Percentiles rank a stretch among this genome's conserved stretches.
Evolutionary conservation across 163 green algal genomes (phyloP).

Genomic region (Scenedesmus sp.): DNA sequence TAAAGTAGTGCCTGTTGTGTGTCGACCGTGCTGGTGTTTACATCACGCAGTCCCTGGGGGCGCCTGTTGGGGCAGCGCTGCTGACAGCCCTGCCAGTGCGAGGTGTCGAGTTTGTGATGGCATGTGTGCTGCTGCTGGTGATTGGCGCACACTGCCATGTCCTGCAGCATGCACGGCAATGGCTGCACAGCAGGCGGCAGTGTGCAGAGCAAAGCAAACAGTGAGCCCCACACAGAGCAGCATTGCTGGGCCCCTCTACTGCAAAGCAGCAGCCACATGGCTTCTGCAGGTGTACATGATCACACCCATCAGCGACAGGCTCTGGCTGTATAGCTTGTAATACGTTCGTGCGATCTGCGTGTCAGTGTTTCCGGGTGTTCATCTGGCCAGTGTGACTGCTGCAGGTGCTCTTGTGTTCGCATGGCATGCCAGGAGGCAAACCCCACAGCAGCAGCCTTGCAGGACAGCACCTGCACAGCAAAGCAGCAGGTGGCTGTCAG

Average conservation of each 20-base stretch:
- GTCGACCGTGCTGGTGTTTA: not conserved
- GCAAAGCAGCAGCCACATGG: not conserved
- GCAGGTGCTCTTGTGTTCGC: not conserved
- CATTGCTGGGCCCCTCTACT: not conserved
- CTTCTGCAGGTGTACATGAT: not conserved
- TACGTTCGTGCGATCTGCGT: too few species aligned
- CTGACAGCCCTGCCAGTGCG: slow-evolving; percentile 52
- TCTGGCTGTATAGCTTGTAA: too few species aligned
- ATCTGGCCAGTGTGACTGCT: not conserved
- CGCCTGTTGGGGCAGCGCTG: slow-evolving; percentile 61
- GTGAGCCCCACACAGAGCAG: not conserved
- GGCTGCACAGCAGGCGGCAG: not conserved
- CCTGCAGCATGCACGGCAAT: not conserved
- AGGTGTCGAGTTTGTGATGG: slow-evolving; percentile 62
- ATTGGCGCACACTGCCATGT: slow-evolving; percentile 31
- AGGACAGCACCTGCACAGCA: not conserved
- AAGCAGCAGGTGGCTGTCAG: not conserved
- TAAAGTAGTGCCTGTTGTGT: not conserved
- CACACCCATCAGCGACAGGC: too few species aligned
- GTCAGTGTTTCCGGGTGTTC: not conserved
- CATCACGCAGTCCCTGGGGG: slow-evolving; percentile 41
- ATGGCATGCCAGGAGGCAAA: not conserved
- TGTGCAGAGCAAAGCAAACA: not conserved
- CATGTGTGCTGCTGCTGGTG: slow-evolving; percentile 56
- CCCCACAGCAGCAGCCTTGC: not conserved